Evolutionary conservation across 768 basidiomycete species (phyloP).

Genomic region (Pleurotus sapidus): DNA sequence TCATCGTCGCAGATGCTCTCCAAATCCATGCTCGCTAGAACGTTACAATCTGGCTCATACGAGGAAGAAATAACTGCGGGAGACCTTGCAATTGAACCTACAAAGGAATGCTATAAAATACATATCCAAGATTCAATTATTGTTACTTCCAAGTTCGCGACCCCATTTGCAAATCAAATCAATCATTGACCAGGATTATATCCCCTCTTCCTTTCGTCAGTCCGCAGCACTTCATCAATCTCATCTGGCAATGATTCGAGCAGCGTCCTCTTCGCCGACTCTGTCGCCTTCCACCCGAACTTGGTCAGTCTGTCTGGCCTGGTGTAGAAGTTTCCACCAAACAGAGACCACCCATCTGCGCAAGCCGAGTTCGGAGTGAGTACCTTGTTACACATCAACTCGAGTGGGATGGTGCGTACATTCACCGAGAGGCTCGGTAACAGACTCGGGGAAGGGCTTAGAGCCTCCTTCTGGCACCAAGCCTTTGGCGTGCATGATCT

Average conservation of each 20-base stretch:
- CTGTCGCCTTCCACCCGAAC: conserved; percentile 36
- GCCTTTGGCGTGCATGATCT: conserved; percentile 32
- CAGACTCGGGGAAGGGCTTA: conserved; percentile 27
- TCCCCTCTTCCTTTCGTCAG: conserved; percentile 9
- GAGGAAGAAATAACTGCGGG: no score
- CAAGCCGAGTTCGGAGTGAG: background rate
- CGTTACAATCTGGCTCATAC: no score
- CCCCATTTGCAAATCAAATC: no score
- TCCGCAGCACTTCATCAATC: conserved; percentile 15
- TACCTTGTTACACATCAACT: background rate
- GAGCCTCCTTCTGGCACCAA: conserved; percentile 28
- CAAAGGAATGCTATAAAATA: no score
- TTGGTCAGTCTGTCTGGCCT: conserved; percentile 29
- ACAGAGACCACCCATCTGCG: conserved; percentile 36
- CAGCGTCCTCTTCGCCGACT: conserved; percentile 16
- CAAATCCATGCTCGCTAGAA: no score
- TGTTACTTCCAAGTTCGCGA: no score
- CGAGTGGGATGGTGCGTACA: conserved; percentile 24
- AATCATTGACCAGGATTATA: conserved; percentile 4
- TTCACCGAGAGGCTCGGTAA: conserved; percentile 33
- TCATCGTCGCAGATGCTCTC: no score
- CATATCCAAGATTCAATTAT: no score
- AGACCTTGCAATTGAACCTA: no score
- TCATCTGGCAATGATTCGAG: conserved; percentile 20
- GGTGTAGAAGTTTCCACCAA: conserved; percentile 36